These are phyloP conservation scores for Lavandula angustifolia DNA, from an alignment of 257 asterid genomes.

Conservation along the genomic window DNA sequence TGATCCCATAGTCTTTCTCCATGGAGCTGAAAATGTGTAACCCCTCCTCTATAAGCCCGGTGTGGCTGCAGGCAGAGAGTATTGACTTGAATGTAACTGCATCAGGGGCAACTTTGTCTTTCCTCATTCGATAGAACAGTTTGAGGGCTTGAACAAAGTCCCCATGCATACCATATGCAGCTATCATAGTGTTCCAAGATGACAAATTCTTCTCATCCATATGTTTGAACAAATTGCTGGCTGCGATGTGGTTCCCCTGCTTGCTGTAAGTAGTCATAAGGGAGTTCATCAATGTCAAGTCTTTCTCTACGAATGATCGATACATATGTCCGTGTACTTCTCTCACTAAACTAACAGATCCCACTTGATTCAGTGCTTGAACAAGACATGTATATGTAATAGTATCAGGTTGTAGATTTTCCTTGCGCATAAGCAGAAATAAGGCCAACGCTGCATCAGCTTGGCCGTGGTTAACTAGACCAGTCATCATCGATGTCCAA, in stretches of 20 bases:
- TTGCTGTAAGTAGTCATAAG: slow-evolving; percentile 55
- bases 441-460: slow-evolving; percentile 42
- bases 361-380: slow-evolving; percentile 49
- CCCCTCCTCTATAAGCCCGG: slow-evolving; percentile 51
- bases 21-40: slow-evolving; percentile 41
- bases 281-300: slow-evolving; percentile 42
- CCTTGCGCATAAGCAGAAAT: slow-evolving; percentile 50
- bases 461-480: slow-evolving; percentile 36
- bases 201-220: slow-evolving; percentile 40
- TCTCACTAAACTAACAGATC: slow-evolving; percentile 38
- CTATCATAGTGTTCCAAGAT: slow-evolving; percentile 62
- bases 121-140: slow-evolving; percentile 45
- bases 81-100: slow-evolving; percentile 52
- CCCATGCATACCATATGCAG: slow-evolving; percentile 66
- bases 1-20: slow-evolving; percentile 44
- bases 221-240: slow-evolving; percentile 43
- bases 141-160: slow-evolving; percentile 41
- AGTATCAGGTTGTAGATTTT: slow-evolving; percentile 43
- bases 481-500: slow-evolving; percentile 60
- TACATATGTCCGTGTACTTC: slow-evolving; percentile 48
- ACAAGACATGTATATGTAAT: slow-evolving; percentile 48
- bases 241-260: slow-evolving; percentile 43
- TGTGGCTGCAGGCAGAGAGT: slow-evolving; percentile 67
- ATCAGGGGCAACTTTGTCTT: slow-evolving; percentile 39
- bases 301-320: slow-evolving; percentile 37